phyloP scores from a whole-genome alignment of 2,329 filamentous ascomycete species.

The Calonectria leucothoes region DNA sequence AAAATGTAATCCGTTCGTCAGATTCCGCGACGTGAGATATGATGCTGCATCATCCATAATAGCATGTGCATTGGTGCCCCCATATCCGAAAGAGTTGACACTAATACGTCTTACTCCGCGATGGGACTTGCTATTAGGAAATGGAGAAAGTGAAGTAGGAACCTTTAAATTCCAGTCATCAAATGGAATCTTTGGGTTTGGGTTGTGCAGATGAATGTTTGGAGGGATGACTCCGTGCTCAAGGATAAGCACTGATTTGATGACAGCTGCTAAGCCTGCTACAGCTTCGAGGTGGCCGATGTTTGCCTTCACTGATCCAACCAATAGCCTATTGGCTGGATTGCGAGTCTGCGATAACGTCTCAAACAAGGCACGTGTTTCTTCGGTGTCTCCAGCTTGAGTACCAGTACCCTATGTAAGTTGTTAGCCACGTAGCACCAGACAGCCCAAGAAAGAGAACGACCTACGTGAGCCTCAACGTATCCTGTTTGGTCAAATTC shows the following conservation, averaged over 20 bases:
- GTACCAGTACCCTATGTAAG: no score
- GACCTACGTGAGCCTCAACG: constrained; percentile 36
- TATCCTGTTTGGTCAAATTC: constrained; percentile 32
- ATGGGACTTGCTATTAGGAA: not conserved
- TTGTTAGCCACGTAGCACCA: constrained; percentile 3
- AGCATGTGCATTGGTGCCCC: constrained; percentile 41
- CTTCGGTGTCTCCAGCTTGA: not conserved
- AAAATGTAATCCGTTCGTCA: not conserved
- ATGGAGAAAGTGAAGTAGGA: constrained; percentile 24
- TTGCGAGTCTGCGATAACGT: not conserved
- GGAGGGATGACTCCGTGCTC: constrained; percentile 37
- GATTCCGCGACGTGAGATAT: constrained; percentile 15
- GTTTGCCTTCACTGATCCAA: constrained; percentile 58
- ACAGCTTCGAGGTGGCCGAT: constrained; percentile 46
- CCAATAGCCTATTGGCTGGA: constrained; percentile 39
- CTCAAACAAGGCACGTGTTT: not conserved
- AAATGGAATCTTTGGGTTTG: constrained; percentile 38
- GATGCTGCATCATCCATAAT: constrained; percentile 32
- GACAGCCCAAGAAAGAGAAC: constrained; percentile 30
- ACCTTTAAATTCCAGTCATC: constrained; percentile 38
- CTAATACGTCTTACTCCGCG: constrained; percentile 18
- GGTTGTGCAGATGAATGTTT: constrained; percentile 32
- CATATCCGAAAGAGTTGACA: constrained; percentile 45
- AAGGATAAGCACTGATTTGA: constrained; percentile 39
- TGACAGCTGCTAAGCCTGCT: constrained; percentile 36